phyloP scores from a whole-genome alignment of 305 asterid species.

The Fraxinus xanthoxyloides region DNA sequence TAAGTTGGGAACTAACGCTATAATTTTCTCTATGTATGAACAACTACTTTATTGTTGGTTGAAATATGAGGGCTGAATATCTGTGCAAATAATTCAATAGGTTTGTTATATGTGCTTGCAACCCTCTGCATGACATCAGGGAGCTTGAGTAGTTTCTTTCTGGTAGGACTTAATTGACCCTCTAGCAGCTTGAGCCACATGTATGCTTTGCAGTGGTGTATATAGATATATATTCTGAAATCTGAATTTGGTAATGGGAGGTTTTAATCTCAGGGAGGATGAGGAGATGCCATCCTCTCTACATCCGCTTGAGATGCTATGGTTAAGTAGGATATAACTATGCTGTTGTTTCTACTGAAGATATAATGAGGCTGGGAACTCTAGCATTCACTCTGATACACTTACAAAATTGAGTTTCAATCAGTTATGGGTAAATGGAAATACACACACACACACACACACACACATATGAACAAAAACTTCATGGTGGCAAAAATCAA shows the following conservation, averaged over 20 bases:
- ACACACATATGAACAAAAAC: not conserved
- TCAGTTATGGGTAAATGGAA: not conserved
- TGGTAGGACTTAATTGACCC: not conserved
- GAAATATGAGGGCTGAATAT: not conserved
- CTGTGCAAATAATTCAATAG: not conserved
- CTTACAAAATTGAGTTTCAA: not conserved
- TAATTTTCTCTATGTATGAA: not conserved
- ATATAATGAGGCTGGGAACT: not conserved
- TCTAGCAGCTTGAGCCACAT: not conserved
- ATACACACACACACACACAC: no score
- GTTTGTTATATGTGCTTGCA: not conserved
- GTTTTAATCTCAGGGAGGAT: not conserved
- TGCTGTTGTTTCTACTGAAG: not conserved
- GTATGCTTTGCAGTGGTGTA: no score
- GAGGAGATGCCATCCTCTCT: not conserved
- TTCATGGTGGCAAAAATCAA: not conserved
- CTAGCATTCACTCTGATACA: not conserved
- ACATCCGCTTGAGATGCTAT: not conserved
- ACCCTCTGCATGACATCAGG: not conserved
- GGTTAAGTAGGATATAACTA: not conserved
- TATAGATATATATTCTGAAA: not conserved
- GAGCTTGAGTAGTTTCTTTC: not conserved
- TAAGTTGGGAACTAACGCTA: not conserved
- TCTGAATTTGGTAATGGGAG: not conserved
- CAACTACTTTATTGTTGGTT: not conserved